phyloP scores from a whole-genome alignment of 768 basidiomycete genomes.

The Fomitopsis serialis region DNA sequence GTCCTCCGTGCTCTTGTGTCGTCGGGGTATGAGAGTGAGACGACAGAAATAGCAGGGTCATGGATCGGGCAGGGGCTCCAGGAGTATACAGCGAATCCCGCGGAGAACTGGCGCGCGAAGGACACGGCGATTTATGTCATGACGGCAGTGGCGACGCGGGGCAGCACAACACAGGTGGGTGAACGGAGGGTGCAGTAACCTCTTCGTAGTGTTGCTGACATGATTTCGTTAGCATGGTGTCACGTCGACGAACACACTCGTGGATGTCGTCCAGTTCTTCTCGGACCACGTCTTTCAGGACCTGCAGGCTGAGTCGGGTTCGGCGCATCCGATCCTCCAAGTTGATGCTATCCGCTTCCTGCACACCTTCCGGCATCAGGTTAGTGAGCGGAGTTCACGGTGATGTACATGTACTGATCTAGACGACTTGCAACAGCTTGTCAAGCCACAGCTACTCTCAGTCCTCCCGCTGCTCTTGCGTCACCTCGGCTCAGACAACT shows the following conservation, averaged over 20 bases:
- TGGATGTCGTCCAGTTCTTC: conserved; percentile 95
- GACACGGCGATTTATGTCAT: conserved; percentile 91
- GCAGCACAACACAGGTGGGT: conserved; percentile 76
- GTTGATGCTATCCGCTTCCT: conserved; percentile 96
- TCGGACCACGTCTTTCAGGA: conserved; percentile 87
- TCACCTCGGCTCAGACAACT: conserved; percentile 79
- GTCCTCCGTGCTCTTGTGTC: conserved; percentile 89
- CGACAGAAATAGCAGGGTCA: conserved; percentile 82
- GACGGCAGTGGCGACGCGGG: conserved; percentile 88
- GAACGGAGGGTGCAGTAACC: not conserved
- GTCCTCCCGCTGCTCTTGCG: conserved; percentile 83
- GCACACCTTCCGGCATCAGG: conserved; percentile 94
- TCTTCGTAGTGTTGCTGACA: conserved; percentile 2
- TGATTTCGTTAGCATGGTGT: conserved; percentile 69
- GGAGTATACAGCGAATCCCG: conserved; percentile 56
- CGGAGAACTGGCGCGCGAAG: conserved; percentile 81
- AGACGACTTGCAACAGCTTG: conserved; percentile 47
- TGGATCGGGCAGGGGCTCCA: conserved; percentile 77
- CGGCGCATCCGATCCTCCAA: conserved; percentile 85
- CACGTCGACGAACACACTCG: conserved; percentile 85
- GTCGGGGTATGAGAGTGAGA: conserved; percentile 73
- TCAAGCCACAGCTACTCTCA: conserved; percentile 87
- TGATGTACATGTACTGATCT: not conserved
- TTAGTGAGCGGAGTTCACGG: conserved; percentile 22
- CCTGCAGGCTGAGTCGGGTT: conserved; percentile 60